Conservation (phyloP, 1,139 yeast genomes). For the Yamadazyma mexicana region DNA sequence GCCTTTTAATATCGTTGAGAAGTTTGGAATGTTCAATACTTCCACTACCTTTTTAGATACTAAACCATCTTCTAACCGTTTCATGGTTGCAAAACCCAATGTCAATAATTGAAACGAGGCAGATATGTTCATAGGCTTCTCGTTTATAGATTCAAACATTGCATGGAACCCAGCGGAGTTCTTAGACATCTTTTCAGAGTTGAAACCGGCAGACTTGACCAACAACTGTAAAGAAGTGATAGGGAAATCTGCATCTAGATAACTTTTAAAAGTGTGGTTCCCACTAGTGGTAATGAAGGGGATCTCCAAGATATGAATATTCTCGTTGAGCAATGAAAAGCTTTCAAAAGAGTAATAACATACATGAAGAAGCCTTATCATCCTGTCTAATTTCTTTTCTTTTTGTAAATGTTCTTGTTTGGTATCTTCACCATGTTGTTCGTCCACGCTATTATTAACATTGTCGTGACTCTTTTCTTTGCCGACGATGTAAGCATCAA, state of each 20-base stretch:
- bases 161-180: conserved; percentile 62
- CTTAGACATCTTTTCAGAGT: conserved; percentile 30
- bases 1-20: conserved; percentile 54
- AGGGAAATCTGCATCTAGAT: conserved; percentile 25
- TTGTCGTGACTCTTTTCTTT: not conserved
- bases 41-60: conserved; percentile 27
- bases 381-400: conserved; percentile 5
- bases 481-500: conserved; percentile 6
- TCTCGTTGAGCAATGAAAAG: conserved; percentile 32
- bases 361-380: conserved; percentile 12
- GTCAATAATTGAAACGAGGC: conserved; percentile 44
- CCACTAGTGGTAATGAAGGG: conserved; percentile 35
- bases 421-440: conserved; percentile 3
- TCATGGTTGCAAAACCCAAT: conserved; percentile 27
- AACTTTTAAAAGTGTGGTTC: conserved; percentile 27
- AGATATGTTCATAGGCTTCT: conserved; percentile 54
- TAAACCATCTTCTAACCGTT: conserved; percentile 13
- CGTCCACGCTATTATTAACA: not conserved
- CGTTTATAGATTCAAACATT: conserved; percentile 45
- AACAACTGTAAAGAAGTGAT: conserved; percentile 27
- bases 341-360: conserved; percentile 15
- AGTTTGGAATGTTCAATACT: conserved; percentile 52
- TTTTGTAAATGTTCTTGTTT: not conserved
- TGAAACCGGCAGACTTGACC: conserved; percentile 34
- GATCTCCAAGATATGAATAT: conserved; percentile 29